Evolutionary conservation across 352 stramenopile genomes (phyloP), one percentile per base, ranked within the genome.

Genomic region (Hyaloperonospora brassicae): DNA sequence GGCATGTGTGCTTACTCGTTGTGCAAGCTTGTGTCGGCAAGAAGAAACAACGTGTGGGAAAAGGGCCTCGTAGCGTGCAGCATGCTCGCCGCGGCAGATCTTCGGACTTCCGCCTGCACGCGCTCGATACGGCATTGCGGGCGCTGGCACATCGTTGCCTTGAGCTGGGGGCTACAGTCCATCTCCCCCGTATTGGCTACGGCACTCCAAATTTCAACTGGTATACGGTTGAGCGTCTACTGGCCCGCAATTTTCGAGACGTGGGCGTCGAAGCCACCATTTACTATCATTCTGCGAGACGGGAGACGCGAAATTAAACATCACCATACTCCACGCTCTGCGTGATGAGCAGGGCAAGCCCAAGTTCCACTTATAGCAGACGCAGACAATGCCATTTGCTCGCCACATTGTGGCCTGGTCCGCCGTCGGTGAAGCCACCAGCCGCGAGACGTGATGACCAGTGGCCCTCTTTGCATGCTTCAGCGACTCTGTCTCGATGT

Each of bases 121-220:
- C 80, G 10, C 59, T 90, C 31, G 61, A 88, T 38, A 68, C 56
- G 25, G 55, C 76, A 9, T 58, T 90, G 17, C 50, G 66, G 34
- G 62, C 61, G 7, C 46, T 90, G 0, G 73, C 76, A 0, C 44
- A 63, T 49, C 58, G 64, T 48, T 67, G 76, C 6, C 49, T 57
- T 4, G 40, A 57, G 21, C 50, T 85, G 25, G 24, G 59, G 10
- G 80, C 77, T 42, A 85, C 67, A 36, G 62, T 90, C 50, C 77
- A 90, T 73, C 73, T 90, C 56, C 80, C 80, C 24, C 77, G 80
- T 40, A 87, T 90, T 35, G 80, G 80, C 43, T 87, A 86, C 47
- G 80, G 77, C 42, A 88, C 80, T 14, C 76, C 80, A 1, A 62
- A 72, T 40, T 90, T 88, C 65, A 90, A 90, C 52, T 90, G 80